These are phyloP conservation scores for Grosmannia clavigera DNA, from an alignment of 2,329 filamentous ascomycete species.

Conservation along the genomic window DNA sequence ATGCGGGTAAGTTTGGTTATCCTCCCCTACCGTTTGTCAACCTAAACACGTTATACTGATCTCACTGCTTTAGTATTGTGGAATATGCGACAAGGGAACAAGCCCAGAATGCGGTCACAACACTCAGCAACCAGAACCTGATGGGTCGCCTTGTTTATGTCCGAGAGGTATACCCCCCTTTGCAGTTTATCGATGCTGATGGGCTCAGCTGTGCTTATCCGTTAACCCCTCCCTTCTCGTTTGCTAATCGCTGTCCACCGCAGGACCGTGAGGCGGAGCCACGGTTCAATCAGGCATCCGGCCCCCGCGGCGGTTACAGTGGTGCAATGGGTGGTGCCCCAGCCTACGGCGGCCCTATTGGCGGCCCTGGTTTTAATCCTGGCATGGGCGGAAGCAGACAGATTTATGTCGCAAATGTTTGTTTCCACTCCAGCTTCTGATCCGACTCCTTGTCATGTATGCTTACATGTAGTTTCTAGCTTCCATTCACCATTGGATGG, in stretches of 20 bases:
- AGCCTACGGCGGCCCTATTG: constrained; percentile 25
- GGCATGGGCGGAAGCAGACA: constrained; percentile 56
- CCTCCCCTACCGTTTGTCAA: not conserved
- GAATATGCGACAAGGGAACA: constrained; percentile 99
- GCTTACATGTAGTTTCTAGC: constrained; percentile 40
- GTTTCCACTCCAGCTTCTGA: constrained; percentile 28
- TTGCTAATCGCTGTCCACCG: not conserved
- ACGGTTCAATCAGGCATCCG: constrained; percentile 72
- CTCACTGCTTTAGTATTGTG: constrained; percentile 66
- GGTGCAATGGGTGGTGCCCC: constrained; percentile 3
- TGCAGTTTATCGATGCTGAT: not conserved
- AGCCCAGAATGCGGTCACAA: constrained; percentile 93
- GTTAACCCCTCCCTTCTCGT: not conserved
- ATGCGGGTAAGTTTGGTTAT: constrained; percentile 80
- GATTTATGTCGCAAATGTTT: constrained; percentile 96
- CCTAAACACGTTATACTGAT: not conserved
- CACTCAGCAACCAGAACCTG: constrained; percentile 96
- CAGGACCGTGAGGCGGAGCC: constrained; percentile 97
- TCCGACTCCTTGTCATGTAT: not conserved
- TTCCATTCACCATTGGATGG: constrained; percentile 96
- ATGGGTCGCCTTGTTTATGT: constrained; percentile 99
- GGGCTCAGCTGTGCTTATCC: not conserved
- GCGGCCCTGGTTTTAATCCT: constrained; percentile 41
- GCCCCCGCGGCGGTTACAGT: constrained; percentile 40
- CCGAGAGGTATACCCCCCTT: constrained; percentile 64